Conservation (phyloP, 108 stramenopile genomes). For the Pinguiococcus pyrenoidosus region DNA sequence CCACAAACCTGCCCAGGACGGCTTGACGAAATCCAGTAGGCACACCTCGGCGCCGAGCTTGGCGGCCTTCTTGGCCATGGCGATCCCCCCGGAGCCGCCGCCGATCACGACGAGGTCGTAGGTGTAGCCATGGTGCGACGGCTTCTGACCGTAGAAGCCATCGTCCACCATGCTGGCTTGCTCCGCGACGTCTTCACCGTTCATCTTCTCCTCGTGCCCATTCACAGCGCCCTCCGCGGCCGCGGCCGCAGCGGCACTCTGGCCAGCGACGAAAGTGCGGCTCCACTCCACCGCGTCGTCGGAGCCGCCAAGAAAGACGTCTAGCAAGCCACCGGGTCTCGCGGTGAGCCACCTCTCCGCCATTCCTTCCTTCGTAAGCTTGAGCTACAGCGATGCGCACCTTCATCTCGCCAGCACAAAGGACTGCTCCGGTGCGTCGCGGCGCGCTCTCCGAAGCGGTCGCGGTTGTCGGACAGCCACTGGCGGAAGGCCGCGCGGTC, state of each 20-base stretch:
- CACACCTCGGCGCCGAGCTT: slow-evolving; percentile 80
- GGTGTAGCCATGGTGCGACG: slow-evolving; percentile 56
- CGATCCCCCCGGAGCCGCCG: slow-evolving; percentile 85
- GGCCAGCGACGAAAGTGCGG: not conserved
- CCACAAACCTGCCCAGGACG: slow-evolving; percentile 29
- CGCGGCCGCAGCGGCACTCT: no score
- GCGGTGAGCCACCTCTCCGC: no score
- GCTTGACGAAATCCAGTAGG: slow-evolving; percentile 88
- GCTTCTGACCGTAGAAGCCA: slow-evolving; percentile 46
- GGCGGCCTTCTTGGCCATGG: slow-evolving; percentile 71
- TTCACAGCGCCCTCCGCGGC: not conserved
- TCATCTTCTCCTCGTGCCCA: not conserved
- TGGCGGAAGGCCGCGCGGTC: no score
- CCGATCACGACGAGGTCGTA: slow-evolving; percentile 93
- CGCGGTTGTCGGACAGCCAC: no score
- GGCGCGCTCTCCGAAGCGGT: no score
- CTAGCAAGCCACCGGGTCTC: no score
- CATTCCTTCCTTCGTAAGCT: no score
- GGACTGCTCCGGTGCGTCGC: no score
- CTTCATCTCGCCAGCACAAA: no score
- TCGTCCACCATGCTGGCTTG: no score
- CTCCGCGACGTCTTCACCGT: not conserved
- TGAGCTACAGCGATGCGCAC: no score
- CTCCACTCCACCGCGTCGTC: slow-evolving; percentile 19
- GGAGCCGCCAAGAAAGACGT: slow-evolving; percentile 24